These are phyloP conservation scores for Wickerhamomyces sydowiorum DNA, from an alignment of 805 yeast species.

Conservation along the genomic window DNA sequence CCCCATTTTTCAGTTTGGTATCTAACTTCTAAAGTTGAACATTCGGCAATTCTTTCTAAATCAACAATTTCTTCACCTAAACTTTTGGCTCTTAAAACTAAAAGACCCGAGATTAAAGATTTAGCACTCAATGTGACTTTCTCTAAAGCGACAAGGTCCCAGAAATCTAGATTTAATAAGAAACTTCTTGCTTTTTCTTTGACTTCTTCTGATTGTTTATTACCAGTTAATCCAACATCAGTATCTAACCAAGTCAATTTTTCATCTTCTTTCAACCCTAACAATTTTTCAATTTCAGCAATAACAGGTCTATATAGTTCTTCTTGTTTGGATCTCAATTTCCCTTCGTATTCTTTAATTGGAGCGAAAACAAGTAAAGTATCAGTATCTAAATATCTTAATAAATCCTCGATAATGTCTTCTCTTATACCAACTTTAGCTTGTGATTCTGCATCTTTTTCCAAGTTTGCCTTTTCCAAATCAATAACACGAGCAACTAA, in stretches of 20 bases:
- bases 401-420: conserved; percentile 51
- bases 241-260: conserved; percentile 64
- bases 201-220: conserved; percentile 57
- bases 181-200: conserved; percentile 59
- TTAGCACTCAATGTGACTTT: conserved; percentile 82
- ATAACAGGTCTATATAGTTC: conserved; percentile 72
- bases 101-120: conserved; percentile 78
- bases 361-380: conserved; percentile 87
- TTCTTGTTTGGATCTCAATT: conserved; percentile 73
- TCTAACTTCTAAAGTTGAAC: conserved; percentile 76
- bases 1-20: conserved; percentile 94
- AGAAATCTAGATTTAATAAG: conserved; percentile 55
- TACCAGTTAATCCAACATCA: conserved; percentile 82
- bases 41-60: conserved; percentile 67
- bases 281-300: conserved; percentile 52
- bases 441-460: conserved; percentile 39
- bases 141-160: conserved; percentile 86
- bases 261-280: conserved; percentile 34
- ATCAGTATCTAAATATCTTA: conserved; percentile 91
- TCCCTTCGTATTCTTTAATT: conserved; percentile 73
- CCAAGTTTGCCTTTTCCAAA: conserved; percentile 36
- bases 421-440: conserved; percentile 58
- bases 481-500: conserved; percentile 85
- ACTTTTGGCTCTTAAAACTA: conserved; percentile 44
- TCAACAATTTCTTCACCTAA: conserved; percentile 43